phyloP scores from a whole-genome alignment of 345 rosid species.

The Populus davidiana region DNA sequence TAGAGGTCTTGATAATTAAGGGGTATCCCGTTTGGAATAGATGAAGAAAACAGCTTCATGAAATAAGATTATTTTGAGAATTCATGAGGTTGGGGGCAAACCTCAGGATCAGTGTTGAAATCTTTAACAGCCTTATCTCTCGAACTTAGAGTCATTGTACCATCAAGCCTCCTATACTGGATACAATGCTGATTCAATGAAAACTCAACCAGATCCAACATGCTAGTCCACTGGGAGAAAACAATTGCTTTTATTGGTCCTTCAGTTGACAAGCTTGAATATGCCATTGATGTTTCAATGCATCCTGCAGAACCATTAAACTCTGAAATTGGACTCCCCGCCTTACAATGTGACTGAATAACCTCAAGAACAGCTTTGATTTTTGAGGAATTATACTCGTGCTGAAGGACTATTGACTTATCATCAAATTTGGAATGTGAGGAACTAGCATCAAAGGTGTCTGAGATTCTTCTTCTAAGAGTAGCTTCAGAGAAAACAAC shows the following conservation, averaged over 20 bases:
- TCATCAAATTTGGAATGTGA: conserved; percentile 33
- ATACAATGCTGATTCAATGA: conserved; percentile 48
- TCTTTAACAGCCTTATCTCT: conserved; percentile 88
- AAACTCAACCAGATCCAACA: conserved; percentile 75
- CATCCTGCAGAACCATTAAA: conserved; percentile 23
- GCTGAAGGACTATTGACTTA: conserved; percentile 40
- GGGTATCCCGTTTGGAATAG: background rate
- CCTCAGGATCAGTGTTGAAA: conserved; percentile 75
- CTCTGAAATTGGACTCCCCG: conserved; percentile 32
- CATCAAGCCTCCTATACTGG: conserved; percentile 82
- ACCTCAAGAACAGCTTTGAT: conserved; percentile 68
- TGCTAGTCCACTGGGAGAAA: conserved; percentile 94
- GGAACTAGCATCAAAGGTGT: conserved; percentile 40
- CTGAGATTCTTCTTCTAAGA: conserved; percentile 50
- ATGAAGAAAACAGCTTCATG: background rate
- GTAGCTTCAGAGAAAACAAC: conserved; percentile 73
- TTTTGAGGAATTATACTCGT: conserved; percentile 69
- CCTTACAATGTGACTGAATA: conserved; percentile 46
- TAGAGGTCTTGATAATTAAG: background rate
- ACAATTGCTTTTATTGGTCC: conserved; percentile 71
- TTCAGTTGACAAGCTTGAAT: conserved; percentile 28
- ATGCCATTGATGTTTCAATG: conserved; percentile 32
- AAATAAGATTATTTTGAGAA: background rate
- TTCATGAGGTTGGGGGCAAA: conserved; percentile 22
- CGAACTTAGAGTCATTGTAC: conserved; percentile 69